These are phyloP conservation scores for Ophiocordyceps australis DNA, from an alignment of 2,329 filamentous ascomycete genomes.

Conservation along the genomic window DNA sequence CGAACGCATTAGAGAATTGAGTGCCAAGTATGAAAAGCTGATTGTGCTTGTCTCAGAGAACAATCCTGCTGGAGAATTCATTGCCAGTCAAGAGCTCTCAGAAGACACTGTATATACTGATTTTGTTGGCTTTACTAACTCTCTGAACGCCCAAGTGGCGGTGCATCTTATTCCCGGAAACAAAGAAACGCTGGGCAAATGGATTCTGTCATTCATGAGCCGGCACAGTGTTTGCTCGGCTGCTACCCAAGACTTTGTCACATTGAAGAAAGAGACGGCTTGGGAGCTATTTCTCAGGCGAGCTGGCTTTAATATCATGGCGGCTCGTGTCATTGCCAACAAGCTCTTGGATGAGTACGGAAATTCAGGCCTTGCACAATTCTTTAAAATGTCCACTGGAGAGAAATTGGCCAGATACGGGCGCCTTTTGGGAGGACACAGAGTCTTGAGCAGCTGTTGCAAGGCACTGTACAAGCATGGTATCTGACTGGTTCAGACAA, in stretches of 20 bases:
- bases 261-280: slow-evolving; percentile 20
- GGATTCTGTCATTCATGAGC: slow-evolving; percentile 33
- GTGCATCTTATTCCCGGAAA: slow-evolving; percentile 31
- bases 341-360: slow-evolving; percentile 9
- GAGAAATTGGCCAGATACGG: slow-evolving; percentile 9
- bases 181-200: slow-evolving; percentile 28
- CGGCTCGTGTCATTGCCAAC: slow-evolving; percentile 14
- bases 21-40: slow-evolving; percentile 46
- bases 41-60: slow-evolving; percentile 48
- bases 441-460: slow-evolving; percentile 4
- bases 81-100: slow-evolving; percentile 16
- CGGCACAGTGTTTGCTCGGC: slow-evolving; percentile 16
- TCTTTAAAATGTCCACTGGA: slow-evolving; percentile 11
- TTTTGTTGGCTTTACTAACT: slow-evolving; percentile 28
- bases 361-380: slow-evolving; percentile 10
- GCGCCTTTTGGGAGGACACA: slow-evolving; percentile 9
- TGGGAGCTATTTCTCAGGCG: slow-evolving; percentile 18
- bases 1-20: slow-evolving; percentile 32
- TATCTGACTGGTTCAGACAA: no score
- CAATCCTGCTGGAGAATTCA: slow-evolving; percentile 20
- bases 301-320: slow-evolving; percentile 17
- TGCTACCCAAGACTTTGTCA: slow-evolving; percentile 14
- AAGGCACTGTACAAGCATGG: slow-evolving; percentile 1
- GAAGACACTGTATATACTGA: slow-evolving; percentile 27
- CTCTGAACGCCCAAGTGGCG: slow-evolving; percentile 17